These are phyloP conservation scores for Trichoderma harzianum DNA, from an alignment of 2,329 filamentous ascomycete species.

Conservation along the genomic window DNA sequence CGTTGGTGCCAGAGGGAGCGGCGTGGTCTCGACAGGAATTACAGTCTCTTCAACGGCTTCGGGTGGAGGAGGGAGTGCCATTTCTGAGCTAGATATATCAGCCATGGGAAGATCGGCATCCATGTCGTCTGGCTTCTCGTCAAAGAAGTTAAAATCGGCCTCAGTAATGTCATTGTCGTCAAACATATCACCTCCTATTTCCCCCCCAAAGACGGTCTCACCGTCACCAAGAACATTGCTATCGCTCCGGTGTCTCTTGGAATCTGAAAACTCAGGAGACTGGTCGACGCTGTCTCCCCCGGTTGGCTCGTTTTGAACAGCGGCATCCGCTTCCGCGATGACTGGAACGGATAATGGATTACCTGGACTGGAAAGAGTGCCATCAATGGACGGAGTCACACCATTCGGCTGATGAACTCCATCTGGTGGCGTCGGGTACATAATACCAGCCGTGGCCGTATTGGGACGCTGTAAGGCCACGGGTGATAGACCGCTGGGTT, in stretches of 20 bases:
- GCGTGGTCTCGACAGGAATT: slow-evolving; percentile 17
- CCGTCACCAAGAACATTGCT: slow-evolving; percentile 45
- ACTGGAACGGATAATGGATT: slow-evolving; percentile 36
- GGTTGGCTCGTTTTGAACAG: slow-evolving; percentile 23
- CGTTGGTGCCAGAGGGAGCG: slow-evolving; percentile 14
- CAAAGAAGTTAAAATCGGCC: slow-evolving; percentile 81
- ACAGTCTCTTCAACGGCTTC: slow-evolving; percentile 20
- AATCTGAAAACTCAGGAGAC: slow-evolving; percentile 35
- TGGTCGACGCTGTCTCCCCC: slow-evolving; percentile 27
- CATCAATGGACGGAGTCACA: slow-evolving; percentile 56
- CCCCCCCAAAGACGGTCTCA: slow-evolving; percentile 65
- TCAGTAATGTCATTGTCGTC: slow-evolving; percentile 74
- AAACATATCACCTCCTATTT: slow-evolving; percentile 67
- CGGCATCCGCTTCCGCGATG: slow-evolving; percentile 31
- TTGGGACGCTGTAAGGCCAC: slow-evolving; percentile 49
- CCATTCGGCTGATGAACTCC: slow-evolving; percentile 53
- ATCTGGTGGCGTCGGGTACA: slow-evolving; percentile 72
- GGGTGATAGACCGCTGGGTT: slow-evolving; percentile 50
- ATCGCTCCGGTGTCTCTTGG: slow-evolving; percentile 44
- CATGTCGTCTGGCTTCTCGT: slow-evolving; percentile 52
- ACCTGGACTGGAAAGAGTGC: slow-evolving; percentile 53
- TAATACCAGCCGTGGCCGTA: slow-evolving; percentile 47
- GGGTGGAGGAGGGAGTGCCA: slow-evolving; percentile 19
- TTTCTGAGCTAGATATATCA: slow-evolving; percentile 22
- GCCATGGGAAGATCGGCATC: slow-evolving; percentile 36